Evolutionary conservation across 2,329 filamentous ascomycete species (phyloP).

Genomic region (Pyricularia grisea): DNA sequence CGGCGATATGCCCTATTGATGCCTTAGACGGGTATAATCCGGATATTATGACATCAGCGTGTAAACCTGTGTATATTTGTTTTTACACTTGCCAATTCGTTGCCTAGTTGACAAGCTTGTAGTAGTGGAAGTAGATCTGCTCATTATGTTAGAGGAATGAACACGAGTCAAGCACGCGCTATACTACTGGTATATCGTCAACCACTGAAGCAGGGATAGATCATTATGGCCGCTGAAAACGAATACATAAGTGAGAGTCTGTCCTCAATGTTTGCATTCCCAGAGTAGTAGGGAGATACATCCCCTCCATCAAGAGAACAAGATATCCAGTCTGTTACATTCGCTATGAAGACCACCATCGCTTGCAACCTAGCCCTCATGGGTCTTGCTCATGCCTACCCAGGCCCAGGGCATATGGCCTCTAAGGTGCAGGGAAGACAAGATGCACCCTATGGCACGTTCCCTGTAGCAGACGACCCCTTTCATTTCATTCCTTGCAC

Average conservation of each 20-base stretch:
- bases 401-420: neutral
- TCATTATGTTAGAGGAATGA: neutral
- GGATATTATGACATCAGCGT: neutral
- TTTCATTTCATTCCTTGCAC: constrained; percentile 40
- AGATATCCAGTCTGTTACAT: neutral
- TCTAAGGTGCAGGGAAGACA: neutral
- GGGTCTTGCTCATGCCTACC: neutral
- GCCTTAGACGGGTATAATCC: neutral
- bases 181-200: too few species aligned
- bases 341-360: neutral
- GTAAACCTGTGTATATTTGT: neutral
- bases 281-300: neutral
- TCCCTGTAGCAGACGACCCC: constrained; percentile 30
- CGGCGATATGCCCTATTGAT: neutral
- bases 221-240: too few species aligned
- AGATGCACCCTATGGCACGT: constrained; percentile 24
- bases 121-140: too few species aligned
- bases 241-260: neutral
- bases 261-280: neutral
- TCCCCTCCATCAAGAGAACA: neutral
- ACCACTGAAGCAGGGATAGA: too few species aligned
- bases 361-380: neutral
- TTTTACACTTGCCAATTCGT: neutral
- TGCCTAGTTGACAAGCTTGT: too few species aligned
- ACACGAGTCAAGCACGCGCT: neutral